Base-by-base conservation (phyloP, 768 basidiomycete species). In the Lentinula lateritia region DNA sequence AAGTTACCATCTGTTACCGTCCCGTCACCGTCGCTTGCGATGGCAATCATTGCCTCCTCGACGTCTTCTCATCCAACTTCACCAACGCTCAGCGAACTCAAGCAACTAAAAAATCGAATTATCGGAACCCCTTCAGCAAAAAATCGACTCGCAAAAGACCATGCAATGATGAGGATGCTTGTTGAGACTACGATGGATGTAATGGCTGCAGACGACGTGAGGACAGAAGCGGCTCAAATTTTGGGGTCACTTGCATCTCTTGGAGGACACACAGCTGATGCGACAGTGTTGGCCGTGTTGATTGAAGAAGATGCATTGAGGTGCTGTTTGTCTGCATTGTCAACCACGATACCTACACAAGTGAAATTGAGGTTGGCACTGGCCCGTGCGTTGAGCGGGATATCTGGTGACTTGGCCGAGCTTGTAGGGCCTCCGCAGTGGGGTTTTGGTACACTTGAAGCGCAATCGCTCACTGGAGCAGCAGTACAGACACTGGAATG, bases 111-210 rank as follows among this genome's bases (percentile, higher is more conserved):
- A 73, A 92, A 92, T 71, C 70, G 78, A 0, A 87, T 92, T 53
- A 92, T 92, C 42, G 91, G 91, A 1, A 93, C 92, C 63, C 90
- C 89, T 0, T 81, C 84, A 0, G 88, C 88, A 1, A 93, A 93
- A 70, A 68, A 77, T 2, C 70, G 79, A 13, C 73, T 90, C 1
- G 83, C 85, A 0, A 72, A 77, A 46, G 87, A 92, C 65, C 74
- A 79, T 12, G 70, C 68, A 2, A 85, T 87, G 67, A 74, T 92
- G 16, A 75, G 77, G 64, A 77, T 74, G 86, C 89, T 65, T 67
- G 80, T 75, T 35, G 36, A 20, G 15, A 36, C 28, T 7, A 34
- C 39, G 8, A 28, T 77, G 1, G 67, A 76, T 66, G 70, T 70
- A 38, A 28, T 13, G 28, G 77, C 76, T 0, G 73, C 76, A 41